Base-by-base conservation (phyloP, 345 rosid genomes). In the Linum usitatissimum region DNA sequence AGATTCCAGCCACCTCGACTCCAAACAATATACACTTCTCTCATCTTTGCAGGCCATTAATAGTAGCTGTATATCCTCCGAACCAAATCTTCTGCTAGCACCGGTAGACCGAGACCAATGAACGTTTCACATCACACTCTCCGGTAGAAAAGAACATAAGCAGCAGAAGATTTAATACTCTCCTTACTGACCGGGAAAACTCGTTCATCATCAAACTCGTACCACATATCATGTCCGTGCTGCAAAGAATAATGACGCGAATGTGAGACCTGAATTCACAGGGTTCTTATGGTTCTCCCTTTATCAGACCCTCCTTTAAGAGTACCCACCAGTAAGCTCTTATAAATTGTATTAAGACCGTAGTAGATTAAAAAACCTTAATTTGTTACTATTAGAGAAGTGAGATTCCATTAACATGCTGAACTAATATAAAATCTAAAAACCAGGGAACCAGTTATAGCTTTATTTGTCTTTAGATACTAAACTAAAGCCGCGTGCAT, bases 101-200 rank as follows among this genome's bases (percentile, higher is more conserved):
- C 38, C 38, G 4, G 38, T 34, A 34, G 38, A 34, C 38, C 6
- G 38, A 34, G 38, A 34, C 38, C 38, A 34, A 34, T 4, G 38
- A 34, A 34, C 5, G 36, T 31, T 34, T 34, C 38, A 7, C 42
- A 71, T 13, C 55, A 9, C 53, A 67, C 57, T 64, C 71, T 63
- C 31, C 65, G 42, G 59, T 67, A 72, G 62, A 64, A 72, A 51
- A 67, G 71, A 13, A 72, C 68, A 28, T 67, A 72, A 10, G 76
- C 71, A 9, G 71, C 71, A 51, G 59, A 40, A 28, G 76, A 39
- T 42, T 45, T 72, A 1, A 67, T 64, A 14, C 30, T 36, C 34
- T 67, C 68, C 67, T 63, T 60, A 1, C 30, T 19, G 12, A 40
- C 68, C 18, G 68, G 42, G 14, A 17, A 18, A 59, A 63, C 75